These are phyloP conservation scores for Ailanthus altissimus DNA, from an alignment of 345 rosid genomes.

Conservation along the genomic window DNA sequence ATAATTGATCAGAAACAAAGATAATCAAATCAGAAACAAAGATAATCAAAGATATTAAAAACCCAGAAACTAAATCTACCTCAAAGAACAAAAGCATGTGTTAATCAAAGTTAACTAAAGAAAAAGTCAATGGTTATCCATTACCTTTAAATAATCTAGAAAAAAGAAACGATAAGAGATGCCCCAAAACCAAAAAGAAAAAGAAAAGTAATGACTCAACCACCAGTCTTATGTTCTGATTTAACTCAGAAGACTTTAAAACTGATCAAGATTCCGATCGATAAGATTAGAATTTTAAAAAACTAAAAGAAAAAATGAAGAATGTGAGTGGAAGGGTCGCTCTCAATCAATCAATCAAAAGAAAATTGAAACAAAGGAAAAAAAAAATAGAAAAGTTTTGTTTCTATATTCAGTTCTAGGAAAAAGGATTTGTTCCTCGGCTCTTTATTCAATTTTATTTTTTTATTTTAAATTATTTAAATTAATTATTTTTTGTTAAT, in stretches of 20 bases:
- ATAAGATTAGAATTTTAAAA: not conserved
- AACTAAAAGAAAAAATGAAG: not conserved
- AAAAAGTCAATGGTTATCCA: constrained; percentile 7
- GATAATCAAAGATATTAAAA: constrained; percentile 19
- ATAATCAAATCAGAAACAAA: constrained; percentile 23
- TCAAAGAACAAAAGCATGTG: constrained; percentile 10
- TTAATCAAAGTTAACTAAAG: constrained; percentile 12
- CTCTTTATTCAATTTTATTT: no score
- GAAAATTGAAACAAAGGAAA: not conserved
- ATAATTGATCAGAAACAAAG: constrained; percentile 17
- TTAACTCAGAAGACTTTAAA: constrained; percentile 10
- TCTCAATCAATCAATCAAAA: not conserved
- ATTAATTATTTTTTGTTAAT: no score
- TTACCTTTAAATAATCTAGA: constrained; percentile 17
- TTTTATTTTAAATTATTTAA: no score
- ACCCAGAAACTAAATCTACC: constrained; percentile 27
- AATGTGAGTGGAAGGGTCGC: constrained; percentile 27
- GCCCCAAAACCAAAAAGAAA: not conserved
- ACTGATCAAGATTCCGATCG: constrained; percentile 31
- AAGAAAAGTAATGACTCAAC: constrained; percentile 46
- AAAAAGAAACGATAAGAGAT: constrained; percentile 14
- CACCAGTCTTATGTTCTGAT: constrained; percentile 40
- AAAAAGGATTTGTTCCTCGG: no score
- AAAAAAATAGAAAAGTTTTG: no score
- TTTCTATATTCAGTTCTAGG: no score